These are phyloP conservation scores for Fagopyrum tataricum DNA, from an alignment of 148 eudicot species.

Conservation along the genomic window DNA sequence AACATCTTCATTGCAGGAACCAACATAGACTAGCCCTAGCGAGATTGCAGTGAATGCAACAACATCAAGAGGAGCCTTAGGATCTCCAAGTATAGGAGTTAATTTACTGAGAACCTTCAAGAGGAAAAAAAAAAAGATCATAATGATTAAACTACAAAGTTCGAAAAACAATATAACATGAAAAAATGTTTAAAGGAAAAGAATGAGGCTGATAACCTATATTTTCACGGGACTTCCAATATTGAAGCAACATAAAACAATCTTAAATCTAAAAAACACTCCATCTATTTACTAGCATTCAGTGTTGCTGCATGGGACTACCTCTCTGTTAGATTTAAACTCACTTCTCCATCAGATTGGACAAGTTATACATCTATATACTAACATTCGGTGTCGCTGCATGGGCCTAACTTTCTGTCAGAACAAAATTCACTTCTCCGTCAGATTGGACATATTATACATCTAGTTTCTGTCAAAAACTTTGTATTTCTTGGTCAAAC, in stretches of 20 bases:
- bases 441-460: too few relatives aligned
- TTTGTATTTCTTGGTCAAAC: too few relatives aligned
- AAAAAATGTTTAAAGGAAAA: not conserved
- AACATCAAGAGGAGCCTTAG: conserved; percentile 74
- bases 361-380: too few relatives aligned
- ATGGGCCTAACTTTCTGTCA: too few relatives aligned
- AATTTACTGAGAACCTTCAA: conserved; percentile 50
- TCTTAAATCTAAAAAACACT: not conserved
- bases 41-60: conserved; percentile 78
- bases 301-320: not conserved
- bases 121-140: not conserved
- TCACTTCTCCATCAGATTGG: too few relatives aligned
- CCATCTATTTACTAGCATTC: not conserved
- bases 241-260: not conserved
- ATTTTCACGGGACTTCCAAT: not conserved
- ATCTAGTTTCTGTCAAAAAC: too few relatives aligned
- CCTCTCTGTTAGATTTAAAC: not conserved
- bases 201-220: not conserved
- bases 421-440: too few relatives aligned
- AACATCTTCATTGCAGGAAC: conserved; percentile 83
- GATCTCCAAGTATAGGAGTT: conserved; percentile 65
- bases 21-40: conserved; percentile 72
- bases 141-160: not conserved
- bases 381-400: too few relatives aligned
- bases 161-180: not conserved